Evolutionary conservation across 2,329 filamentous ascomycete species (phyloP).

Genomic region (Huntiella abstrusa): DNA sequence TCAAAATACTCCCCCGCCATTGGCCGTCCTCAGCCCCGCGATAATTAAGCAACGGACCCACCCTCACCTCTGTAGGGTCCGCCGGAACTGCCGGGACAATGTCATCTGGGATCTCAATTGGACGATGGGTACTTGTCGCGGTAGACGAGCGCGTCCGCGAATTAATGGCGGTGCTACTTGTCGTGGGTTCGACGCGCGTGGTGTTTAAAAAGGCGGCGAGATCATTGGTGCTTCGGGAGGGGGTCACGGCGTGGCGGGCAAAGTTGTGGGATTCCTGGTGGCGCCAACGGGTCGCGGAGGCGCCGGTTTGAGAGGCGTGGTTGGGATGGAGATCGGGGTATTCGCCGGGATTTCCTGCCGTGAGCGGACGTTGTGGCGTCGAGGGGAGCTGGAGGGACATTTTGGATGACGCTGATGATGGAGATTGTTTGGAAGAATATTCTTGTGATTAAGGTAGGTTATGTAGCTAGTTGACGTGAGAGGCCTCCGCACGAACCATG

Average conservation of each 20-base stretch:
- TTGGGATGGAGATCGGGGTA: not conserved
- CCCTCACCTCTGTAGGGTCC: conserved; percentile 42
- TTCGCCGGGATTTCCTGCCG: not conserved
- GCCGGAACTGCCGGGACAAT: conserved; percentile 13
- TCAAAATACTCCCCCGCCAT: conserved; percentile 74
- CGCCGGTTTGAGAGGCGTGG: conserved; percentile 17
- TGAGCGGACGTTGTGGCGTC: not conserved
- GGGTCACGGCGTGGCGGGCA: conserved; percentile 28
- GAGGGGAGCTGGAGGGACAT: conserved; percentile 1
- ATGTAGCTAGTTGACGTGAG: too few relatives aligned
- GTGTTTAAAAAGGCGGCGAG: conserved; percentile 38
- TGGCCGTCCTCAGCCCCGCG: conserved; percentile 49
- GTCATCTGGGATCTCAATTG: conserved; percentile 25
- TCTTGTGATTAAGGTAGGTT: too few relatives aligned
- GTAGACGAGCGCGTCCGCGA: conserved; percentile 13
- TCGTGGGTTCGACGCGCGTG: conserved; percentile 28
- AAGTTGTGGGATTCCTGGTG: conserved; percentile 44
- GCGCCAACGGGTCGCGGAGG: conserved; percentile 39
- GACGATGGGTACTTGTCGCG: conserved; percentile 24
- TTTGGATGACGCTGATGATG: too few relatives aligned
- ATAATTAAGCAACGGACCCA: conserved; percentile 62
- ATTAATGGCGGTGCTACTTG: conserved; percentile 16
- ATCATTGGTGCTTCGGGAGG: conserved; percentile 26
- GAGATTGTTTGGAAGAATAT: too few relatives aligned
- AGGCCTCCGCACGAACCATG: too few relatives aligned